phyloP scores from a whole-genome alignment of 306 rosid species.

The Vigna trinervia region DNA sequence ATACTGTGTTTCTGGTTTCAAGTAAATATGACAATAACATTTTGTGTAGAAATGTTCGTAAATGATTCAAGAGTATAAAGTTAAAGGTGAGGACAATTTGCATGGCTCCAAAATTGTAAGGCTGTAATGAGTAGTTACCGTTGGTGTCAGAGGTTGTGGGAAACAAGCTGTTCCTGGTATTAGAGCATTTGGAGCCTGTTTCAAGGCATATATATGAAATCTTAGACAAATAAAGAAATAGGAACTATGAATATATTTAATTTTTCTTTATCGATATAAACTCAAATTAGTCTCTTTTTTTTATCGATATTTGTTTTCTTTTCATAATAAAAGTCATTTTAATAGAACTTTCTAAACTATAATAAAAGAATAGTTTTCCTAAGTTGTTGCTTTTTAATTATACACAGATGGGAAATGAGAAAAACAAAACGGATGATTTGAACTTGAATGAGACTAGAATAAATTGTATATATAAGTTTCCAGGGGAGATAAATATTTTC shows the following conservation, averaged over 20 bases:
- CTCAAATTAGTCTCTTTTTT: too few species aligned
- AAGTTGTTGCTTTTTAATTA: too few species aligned
- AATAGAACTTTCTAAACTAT: too few species aligned
- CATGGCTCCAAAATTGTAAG: conserved; percentile 53
- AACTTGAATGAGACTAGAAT: too few species aligned
- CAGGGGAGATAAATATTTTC: too few species aligned
- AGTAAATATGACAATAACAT: conserved; percentile 17
- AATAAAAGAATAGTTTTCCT: too few species aligned
- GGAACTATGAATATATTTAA: not conserved
- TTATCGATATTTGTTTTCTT: too few species aligned
- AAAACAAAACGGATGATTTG: too few species aligned
- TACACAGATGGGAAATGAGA: too few species aligned
- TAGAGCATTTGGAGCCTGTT: conserved; percentile 60
- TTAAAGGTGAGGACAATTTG: conserved; percentile 42
- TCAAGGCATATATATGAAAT: not conserved
- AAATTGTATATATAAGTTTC: too few species aligned
- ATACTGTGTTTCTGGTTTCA: not conserved
- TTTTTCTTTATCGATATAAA: not conserved
- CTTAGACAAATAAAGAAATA: not conserved
- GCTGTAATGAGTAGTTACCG: conserved; percentile 50
- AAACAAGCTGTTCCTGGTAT: conserved; percentile 70
- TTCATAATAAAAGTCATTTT: too few species aligned
- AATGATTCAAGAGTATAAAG: conserved; percentile 39
- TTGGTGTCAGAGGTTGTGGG: conserved; percentile 60
- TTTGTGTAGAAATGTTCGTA: not conserved